phyloP scores from a whole-genome alignment of 2,329 filamentous ascomycete genomes.

The Alternaria sp. region DNA sequence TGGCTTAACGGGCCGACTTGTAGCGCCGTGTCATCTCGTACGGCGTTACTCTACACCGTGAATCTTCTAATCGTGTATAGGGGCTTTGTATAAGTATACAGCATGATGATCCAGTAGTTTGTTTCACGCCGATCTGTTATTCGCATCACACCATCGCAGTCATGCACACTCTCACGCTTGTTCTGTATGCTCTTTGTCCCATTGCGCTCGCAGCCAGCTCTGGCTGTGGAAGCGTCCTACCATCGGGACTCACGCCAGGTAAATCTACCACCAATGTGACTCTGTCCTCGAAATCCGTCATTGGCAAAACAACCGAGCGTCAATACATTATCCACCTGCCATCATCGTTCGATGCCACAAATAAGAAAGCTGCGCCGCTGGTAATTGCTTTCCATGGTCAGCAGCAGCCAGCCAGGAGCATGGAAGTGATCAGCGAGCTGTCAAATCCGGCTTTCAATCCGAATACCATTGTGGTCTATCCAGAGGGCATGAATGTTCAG shows the following conservation, averaged over 20 bases:
- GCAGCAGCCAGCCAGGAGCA: conserved; percentile 26
- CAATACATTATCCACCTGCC: conserved; percentile 31
- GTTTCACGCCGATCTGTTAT: not conserved
- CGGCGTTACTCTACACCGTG: not conserved
- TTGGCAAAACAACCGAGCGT: conserved; percentile 24
- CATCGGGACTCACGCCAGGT: conserved; percentile 23
- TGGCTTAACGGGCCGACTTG: not conserved
- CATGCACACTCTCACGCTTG: not conserved
- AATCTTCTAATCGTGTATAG: not conserved
- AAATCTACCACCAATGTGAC: conserved; percentile 30
- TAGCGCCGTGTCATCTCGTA: not conserved
- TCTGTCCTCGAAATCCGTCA: conserved; percentile 23
- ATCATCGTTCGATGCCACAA: conserved; percentile 16
- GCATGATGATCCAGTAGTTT: no score
- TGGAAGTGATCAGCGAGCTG: conserved; percentile 31
- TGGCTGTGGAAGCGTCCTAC: conserved; percentile 25
- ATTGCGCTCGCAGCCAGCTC: conserved; percentile 14
- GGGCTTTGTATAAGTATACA: not conserved
- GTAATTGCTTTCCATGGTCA: conserved; percentile 33
- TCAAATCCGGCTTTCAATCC: conserved; percentile 30
- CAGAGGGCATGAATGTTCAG: conserved; percentile 28
- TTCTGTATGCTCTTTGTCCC: not conserved
- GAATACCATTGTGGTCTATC: conserved; percentile 31
- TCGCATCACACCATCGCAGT: not conserved
- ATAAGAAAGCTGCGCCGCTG: conserved; percentile 24